A percentile compares a stretch with the other conserved stretches of the same genome.
Conservation (phyloP, 2,329 filamentous ascomycete genomes). For the Aspergillus ochraceus region DNA sequence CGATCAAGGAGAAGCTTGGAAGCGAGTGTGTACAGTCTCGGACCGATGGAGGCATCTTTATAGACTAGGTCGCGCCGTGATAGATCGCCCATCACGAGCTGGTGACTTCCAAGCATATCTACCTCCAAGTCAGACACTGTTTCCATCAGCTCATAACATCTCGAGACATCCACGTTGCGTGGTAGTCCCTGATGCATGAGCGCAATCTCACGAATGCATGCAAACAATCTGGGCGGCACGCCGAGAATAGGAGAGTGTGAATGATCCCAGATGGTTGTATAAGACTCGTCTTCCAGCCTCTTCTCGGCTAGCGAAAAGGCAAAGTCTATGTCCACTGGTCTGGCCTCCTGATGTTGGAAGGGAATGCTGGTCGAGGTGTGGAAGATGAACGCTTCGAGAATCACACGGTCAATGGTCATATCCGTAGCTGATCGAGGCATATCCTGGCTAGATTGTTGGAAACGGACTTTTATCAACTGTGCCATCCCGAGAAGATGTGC, state of each 20-base stretch:
- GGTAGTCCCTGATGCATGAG: conserved; percentile 11
- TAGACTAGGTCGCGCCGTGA: too few relatives aligned
- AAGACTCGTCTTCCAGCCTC: conserved; percentile 7
- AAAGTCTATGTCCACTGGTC: conserved; percentile 16
- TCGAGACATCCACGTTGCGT: neutral
- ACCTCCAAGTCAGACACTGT: conserved; percentile 1
- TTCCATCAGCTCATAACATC: conserved; percentile 3
- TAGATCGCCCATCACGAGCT: too few relatives aligned
- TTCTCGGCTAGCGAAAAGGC: conserved; percentile 18
- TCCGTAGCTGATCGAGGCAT: conserved; percentile 1
- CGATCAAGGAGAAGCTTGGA: conserved; percentile 16
- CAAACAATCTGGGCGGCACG: conserved; percentile 21
- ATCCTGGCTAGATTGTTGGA: neutral
- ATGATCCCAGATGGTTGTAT: neutral
- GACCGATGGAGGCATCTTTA: conserved; percentile 4
- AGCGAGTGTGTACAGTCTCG: conserved; percentile 17
- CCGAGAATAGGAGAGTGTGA: conserved; percentile 22
- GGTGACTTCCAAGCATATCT: too few relatives aligned
- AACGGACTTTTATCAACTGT: conserved; percentile 17
- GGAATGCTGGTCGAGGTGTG: conserved; percentile 27
- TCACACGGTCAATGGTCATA: conserved; percentile 15
- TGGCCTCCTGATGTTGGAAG: conserved; percentile 15
- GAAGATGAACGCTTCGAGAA: conserved; percentile 28
- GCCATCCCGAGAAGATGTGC: conserved; percentile 25
- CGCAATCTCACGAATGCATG: conserved; percentile 15